Base-by-base conservation (phyloP, 192 early-diverging fungal species). In the Coemansia sp. region DNA sequence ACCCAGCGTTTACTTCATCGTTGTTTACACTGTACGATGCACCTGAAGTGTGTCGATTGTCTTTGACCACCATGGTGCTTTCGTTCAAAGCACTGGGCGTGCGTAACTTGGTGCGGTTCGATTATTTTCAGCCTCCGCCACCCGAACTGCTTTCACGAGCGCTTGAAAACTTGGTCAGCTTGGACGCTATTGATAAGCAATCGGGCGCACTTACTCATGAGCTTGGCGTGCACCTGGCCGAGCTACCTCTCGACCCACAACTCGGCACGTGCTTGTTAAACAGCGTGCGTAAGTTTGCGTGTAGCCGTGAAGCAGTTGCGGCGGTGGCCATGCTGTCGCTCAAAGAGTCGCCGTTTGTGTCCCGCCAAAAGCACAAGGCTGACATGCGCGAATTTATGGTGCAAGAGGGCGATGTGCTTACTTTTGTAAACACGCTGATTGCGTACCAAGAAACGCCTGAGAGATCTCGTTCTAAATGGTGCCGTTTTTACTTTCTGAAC, bases 51-150 rank as follows among this genome's bases (percentile, higher is more conserved):
- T 90, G 93, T 66, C 75, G 94, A 37, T 91, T 92, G 54, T 92
- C 95, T 47, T 70, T 98, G n/a, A 86, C 87, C 2, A 87, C 89
- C 32, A 91, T 92, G 15, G 92, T 93, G n/a, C 68, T 99, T 56
- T 83, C 83, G 27, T 84, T 98, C 29, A 94, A 93, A 77, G 89
- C 90, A 14, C 86, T 99, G 70, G 95, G 94, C 21, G 94, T 99
- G 67, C 91, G 90, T 56, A 91, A 99, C 63, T 79, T 99, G 48
- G 82, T 96, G n/a, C 88, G 90, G 25, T 99, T 99, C 81, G 95
- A 93, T 56, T 99, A 95, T 73, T 88, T 99, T 84, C 94, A 98
- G 79, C 89, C 93, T 24, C 94, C 97, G 58, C 97, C 97, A 17
- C 90, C 95, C 0, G 91, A 95, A 56, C 92, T 92, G 2, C 65